Percentiles rank a stretch among this genome's conserved stretches.
Evolutionary conservation across 257 asterid species (phyloP).

Genomic region (Gynochthodes officinalis): DNA sequence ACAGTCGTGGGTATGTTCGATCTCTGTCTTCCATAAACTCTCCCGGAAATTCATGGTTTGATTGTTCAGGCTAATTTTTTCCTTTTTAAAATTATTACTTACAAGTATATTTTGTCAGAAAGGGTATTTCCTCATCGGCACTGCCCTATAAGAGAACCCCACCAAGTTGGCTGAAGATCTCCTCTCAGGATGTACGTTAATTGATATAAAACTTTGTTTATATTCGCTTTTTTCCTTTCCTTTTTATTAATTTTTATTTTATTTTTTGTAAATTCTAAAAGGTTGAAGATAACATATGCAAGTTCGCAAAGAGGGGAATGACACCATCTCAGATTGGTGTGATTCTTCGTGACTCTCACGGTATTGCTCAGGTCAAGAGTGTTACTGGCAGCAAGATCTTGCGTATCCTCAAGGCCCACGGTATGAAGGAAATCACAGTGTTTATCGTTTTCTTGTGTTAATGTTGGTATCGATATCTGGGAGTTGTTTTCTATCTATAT

Average conservation of each 20-base stretch:
- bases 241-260: no score
- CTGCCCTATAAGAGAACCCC: constrained; percentile 83
- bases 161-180: constrained; percentile 78
- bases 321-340: constrained; percentile 88
- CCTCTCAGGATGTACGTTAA: constrained; percentile 52
- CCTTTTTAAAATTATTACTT: background rate
- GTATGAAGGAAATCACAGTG: constrained; percentile 23
- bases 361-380: constrained; percentile 84
- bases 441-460: background rate
- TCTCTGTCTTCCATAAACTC: background rate
- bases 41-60: background rate
- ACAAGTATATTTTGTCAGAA: constrained; percentile 28
- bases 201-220: no score
- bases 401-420: constrained; percentile 88
- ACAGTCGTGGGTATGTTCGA: constrained; percentile 62
- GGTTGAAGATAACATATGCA: constrained; percentile 78
- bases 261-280: constrained; percentile 6
- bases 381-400: constrained; percentile 86
- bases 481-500: background rate
- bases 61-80: background rate
- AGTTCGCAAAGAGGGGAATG: constrained; percentile 73
- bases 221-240: background rate
- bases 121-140: constrained; percentile 89
- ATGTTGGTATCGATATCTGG: background rate
- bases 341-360: constrained; percentile 82